Base-by-base conservation (phyloP, 176 grass and related monocot species). In the Musa schizocarpa region DNA sequence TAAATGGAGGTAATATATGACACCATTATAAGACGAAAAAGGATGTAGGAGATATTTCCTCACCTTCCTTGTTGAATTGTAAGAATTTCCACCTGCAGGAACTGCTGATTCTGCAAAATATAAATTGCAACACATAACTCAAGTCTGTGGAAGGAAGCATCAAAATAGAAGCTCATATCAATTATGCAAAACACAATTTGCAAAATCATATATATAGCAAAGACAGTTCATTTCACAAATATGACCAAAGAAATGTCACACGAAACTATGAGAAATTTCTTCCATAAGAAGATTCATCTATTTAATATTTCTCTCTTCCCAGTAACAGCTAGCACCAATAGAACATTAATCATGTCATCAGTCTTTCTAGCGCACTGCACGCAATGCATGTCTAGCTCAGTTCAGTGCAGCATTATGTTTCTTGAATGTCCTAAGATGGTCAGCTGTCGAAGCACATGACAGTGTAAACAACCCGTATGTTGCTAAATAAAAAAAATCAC, bases 81-180 rank as follows among this genome's bases (percentile, higher is more conserved):
- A 25, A 86, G 84, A 83, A 80, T 87, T 79, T 79, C 78, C 54
- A 75, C 52, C 78, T 82, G 76, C 65, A 71, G 81, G 16, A 84
- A 74, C 34, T 78, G 78, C 21, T 52, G 86, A 79, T 73, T 83
- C 95, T 99, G 86, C 86, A 94, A 89, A 77, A 84, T 71, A 85
- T 62, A 49, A 92, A 87, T 76, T 19, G 14, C 19, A 69, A 66
- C 52, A 59, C 77, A 81, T 78, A 64, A 56, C 56, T 68, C 11
- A 73, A 82, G 1, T 75, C 48, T 77, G 58, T 20, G 11, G 9
- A 21, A 25, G 23, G 70, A 68, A 53, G 58, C 9, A 9, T 16
- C 22, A 48, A 26, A 2, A 81, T 79, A 82, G 76, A n/a, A 13
- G 0, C 9, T 52, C 13, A 49, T 50, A 27, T 57, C 23, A 68